Evolutionary conservation across 805 yeast species (phyloP).

Genomic region (Limtongozyma cylindracea): DNA sequence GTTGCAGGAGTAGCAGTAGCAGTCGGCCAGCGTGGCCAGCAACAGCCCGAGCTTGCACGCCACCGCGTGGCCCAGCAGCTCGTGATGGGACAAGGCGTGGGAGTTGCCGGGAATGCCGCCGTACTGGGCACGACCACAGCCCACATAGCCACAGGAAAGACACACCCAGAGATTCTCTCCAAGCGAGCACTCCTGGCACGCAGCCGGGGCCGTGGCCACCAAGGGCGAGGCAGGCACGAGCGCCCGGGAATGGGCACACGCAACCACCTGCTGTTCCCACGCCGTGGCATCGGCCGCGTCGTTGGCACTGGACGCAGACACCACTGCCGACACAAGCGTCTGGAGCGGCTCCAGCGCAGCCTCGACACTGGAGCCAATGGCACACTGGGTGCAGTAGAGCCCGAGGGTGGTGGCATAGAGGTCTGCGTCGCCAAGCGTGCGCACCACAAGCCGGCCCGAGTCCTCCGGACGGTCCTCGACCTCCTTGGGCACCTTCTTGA

Average conservation of each 20-base stretch:
- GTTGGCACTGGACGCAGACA: constrained; percentile 31
- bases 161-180: constrained; percentile 83
- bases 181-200: constrained; percentile 36
- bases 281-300: constrained; percentile 50
- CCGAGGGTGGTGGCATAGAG: constrained; percentile 19
- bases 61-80: constrained; percentile 36
- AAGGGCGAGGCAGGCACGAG: constrained; percentile 12
- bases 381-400: constrained; percentile 13
- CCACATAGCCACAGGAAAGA: constrained; percentile 68
- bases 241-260: constrained; percentile 56
- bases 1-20: constrained; percentile 71
- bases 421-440: constrained; percentile 47
- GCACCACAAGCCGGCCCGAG: constrained; percentile 6
- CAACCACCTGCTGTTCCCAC: constrained; percentile 73
- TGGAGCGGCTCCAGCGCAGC: constrained; percentile 5
- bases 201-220: constrained; percentile 7
- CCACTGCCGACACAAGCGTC: constrained; percentile 15
- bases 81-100: constrained; percentile 62
- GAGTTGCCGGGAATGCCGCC: constrained; percentile 79
- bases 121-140: constrained; percentile 88
- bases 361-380: constrained; percentile 6
- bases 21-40: constrained; percentile 37
- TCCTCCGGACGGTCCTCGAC: constrained; percentile 3
- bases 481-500: constrained; percentile 14
- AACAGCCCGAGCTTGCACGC: constrained; percentile 85